phyloP scores from a whole-genome alignment of 208 protist genomes.

The Lotmaria passim region DNA sequence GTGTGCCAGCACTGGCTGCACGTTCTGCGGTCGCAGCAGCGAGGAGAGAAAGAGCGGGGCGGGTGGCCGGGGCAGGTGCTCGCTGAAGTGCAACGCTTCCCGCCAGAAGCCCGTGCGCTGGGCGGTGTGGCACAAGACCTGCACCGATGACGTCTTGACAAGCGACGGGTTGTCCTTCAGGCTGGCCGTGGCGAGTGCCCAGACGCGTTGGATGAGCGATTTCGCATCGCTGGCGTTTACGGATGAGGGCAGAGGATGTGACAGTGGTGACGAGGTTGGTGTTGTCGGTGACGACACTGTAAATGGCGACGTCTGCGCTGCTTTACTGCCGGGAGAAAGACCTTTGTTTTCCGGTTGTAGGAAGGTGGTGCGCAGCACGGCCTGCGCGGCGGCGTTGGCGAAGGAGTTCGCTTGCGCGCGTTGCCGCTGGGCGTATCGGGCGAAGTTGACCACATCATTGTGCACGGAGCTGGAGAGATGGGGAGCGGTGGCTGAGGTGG shows the following conservation, averaged over 20 bases:
- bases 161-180: slow-evolving; percentile 51
- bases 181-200: slow-evolving; percentile 52
- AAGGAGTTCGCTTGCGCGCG: slow-evolving; percentile 35
- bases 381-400: slow-evolving; percentile 31
- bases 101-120: slow-evolving; percentile 76
- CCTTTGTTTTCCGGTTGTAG: not conserved
- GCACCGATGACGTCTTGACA: slow-evolving; percentile 65
- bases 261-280: not conserved
- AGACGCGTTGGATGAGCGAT: slow-evolving; percentile 46
- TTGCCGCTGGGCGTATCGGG: slow-evolving; percentile 31
- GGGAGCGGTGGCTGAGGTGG: not conserved
- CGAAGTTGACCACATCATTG: slow-evolving; percentile 33
- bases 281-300: not conserved
- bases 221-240: not conserved
- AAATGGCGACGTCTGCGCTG: not conserved
- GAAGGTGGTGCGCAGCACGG: slow-evolving; percentile 24
- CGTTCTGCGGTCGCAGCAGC: slow-evolving; percentile 68
- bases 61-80: slow-evolving; percentile 49
- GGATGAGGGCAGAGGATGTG: not conserved
- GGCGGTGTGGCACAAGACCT: slow-evolving; percentile 79
- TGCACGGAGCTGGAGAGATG: not conserved
- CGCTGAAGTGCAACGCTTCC: slow-evolving; percentile 66
- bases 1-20: slow-evolving; percentile 35
- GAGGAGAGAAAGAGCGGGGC: slow-evolving; percentile 79
- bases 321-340: not conserved